Evolutionary conservation across 1,284 basidiomycete species (phyloP).

Genomic region (Chalciporus sp.): DNA sequence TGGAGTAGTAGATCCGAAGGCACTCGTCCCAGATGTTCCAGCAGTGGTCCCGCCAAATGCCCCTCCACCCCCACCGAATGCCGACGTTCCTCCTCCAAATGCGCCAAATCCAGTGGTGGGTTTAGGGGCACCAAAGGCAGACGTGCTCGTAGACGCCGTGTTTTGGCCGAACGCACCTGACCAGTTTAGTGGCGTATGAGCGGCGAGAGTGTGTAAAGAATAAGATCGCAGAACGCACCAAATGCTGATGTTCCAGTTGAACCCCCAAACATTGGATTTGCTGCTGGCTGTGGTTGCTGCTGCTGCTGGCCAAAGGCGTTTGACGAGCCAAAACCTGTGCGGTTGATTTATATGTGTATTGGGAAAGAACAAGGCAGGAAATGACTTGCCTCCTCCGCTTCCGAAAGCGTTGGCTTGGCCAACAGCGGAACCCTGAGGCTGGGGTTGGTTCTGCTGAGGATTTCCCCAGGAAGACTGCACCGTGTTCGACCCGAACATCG

Average conservation of each 20-base stretch:
- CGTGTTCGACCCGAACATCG: constrained; percentile 59
- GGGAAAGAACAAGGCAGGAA: constrained; percentile 34
- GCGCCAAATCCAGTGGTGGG: constrained; percentile 70
- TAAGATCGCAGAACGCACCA: constrained; percentile 47
- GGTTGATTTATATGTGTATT: constrained; percentile 30
- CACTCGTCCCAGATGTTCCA: constrained; percentile 37
- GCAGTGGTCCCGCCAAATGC: constrained; percentile 33
- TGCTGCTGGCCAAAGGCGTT: constrained; percentile 49
- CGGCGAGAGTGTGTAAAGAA: constrained; percentile 12
- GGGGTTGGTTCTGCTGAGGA: constrained; percentile 55
- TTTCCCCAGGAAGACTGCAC: constrained; percentile 66
- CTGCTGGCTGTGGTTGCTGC: constrained; percentile 62
- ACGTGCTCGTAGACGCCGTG: constrained; percentile 39
- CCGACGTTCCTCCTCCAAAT: constrained; percentile 53
- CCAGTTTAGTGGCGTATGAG: constrained; percentile 19
- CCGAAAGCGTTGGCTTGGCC: constrained; percentile 53
- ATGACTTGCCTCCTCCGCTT: constrained; percentile 42
- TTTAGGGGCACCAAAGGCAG: constrained; percentile 65
- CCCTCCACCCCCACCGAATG: constrained; percentile 39
- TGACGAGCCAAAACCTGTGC: constrained; percentile 46
- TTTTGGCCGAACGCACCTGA: constrained; percentile 63
- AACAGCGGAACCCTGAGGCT: constrained; percentile 44
- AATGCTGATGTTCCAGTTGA: constrained; percentile 51
- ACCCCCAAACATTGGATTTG: constrained; percentile 80
- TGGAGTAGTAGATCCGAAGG: constrained; percentile 47